Evolutionary conservation across 169 alveolate genomes (phyloP).

Genomic region (Eimeria sp.): DNA sequence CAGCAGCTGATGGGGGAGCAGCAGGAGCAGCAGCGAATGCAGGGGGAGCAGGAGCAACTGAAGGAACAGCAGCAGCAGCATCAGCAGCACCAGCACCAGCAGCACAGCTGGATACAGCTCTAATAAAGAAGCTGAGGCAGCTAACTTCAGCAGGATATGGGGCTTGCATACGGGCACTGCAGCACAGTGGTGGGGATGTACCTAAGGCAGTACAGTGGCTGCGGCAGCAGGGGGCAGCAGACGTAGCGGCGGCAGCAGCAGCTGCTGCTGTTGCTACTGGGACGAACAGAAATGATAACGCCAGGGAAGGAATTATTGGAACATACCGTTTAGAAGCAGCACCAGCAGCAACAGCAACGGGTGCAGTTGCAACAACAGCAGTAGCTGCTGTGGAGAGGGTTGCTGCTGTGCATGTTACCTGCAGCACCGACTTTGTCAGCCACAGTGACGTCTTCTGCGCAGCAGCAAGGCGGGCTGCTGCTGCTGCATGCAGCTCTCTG

Average conservation of each 20-base stretch:
- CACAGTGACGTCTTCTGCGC: constrained; percentile 1
- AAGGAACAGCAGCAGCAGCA: background rate
- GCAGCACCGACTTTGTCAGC: constrained; percentile 38
- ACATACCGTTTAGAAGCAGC: background rate
- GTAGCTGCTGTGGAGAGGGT: background rate
- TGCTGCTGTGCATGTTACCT: constrained; percentile 48
- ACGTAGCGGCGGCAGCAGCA: constrained; percentile 55
- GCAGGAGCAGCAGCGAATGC: constrained; percentile 13
- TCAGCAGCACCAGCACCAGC: constrained; percentile 18
- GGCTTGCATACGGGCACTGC: constrained; percentile 27
- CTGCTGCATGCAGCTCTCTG: constrained; percentile 17
- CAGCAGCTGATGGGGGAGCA: background rate
- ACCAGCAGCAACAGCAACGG: background rate
- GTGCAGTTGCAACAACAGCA: background rate
- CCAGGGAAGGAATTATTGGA: background rate
- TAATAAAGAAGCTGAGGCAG: constrained; percentile 33
- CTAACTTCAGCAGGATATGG: constrained; percentile 42
- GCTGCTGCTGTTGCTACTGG: constrained; percentile 31
- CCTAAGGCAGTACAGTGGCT: constrained; percentile 46
- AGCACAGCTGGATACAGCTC: background rate
- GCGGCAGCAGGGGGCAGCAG: constrained; percentile 61
- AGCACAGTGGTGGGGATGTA: constrained; percentile 19
- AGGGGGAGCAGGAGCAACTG: background rate
- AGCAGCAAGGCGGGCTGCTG: constrained; percentile 29
- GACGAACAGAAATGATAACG: background rate